Evolutionary conservation across 352 stramenopile species (phyloP).

Genomic region (Achlya hypogyna): DNA sequence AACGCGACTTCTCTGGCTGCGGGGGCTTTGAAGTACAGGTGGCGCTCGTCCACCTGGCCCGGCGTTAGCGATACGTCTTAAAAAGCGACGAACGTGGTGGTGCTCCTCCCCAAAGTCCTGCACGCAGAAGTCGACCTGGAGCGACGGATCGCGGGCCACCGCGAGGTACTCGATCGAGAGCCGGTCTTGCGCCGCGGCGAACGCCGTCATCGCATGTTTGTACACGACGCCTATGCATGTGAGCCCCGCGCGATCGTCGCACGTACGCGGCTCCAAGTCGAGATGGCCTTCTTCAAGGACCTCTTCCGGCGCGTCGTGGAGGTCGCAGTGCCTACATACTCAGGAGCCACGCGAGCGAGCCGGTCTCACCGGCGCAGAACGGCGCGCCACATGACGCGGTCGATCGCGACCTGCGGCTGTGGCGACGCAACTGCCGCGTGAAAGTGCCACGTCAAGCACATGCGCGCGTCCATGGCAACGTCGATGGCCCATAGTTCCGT

Average conservation of each 20-base stretch:
- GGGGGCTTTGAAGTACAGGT: neutral
- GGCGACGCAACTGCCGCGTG: neutral
- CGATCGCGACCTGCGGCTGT: neutral
- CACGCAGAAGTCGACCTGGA: neutral
- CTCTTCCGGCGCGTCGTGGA: neutral
- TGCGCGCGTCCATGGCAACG: neutral
- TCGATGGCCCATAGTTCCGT: neutral
- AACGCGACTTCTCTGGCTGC: neutral
- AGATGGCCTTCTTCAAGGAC: neutral
- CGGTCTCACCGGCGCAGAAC: neutral
- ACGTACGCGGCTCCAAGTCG: no score
- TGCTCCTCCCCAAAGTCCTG: neutral
- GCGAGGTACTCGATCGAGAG: neutral
- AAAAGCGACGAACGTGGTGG: neutral
- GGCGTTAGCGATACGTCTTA: no score
- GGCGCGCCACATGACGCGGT: neutral
- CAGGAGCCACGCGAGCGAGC: neutral
- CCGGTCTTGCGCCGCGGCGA: neutral
- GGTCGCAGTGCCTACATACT: neutral
- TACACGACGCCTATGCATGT: neutral
- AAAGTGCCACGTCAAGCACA: neutral
- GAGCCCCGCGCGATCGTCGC: no score
- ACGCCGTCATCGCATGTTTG: neutral
- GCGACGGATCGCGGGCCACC: neutral
- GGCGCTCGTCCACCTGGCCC: neutral